Evolutionary conservation across 257 asterid species (phyloP), one percentile per base, ranked within the genome.

Genomic region (Echites panduratus): DNA sequence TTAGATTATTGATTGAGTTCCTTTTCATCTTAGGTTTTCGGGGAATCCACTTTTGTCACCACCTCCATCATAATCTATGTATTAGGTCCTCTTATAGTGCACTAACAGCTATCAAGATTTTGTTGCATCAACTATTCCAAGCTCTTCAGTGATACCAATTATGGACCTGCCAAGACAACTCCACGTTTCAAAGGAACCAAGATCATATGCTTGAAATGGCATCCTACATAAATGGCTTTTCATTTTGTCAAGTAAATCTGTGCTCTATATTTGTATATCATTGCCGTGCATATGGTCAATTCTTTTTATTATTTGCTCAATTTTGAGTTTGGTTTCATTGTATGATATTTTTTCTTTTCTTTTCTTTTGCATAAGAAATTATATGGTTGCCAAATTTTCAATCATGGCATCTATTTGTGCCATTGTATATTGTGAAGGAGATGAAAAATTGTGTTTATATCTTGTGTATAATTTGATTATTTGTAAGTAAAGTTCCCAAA

Each of bases 41-140:
- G 97, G 98, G 62, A 93, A 93, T 83, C 96, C 95, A 43, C 84
- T 80, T 38, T 65, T 90, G 86, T 72, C 81, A 27, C 84, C 86
- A 40, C 83, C 86, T 50, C 86, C 74, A 5, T 73, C 81, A 38
- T 90, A 79, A 85, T 7, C 65, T 24, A 16, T 8, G 66, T 49
- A 53, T 13, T 50, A 66, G 45, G 63, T 59, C 24, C 29, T 65
- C 53, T 68, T 73, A 40, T 19, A 43, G 64, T 47, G 69, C 58
- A 66, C 59, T 44, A 26, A 70, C 68, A 17, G 59, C 38, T 2
- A 56, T 59, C 73, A 14, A 68, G 74, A 77, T 50, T 52, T 44
- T 27, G 66, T 41, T 45, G 24, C 62, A n/a, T 49, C 74, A 26
- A 52, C 66, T 74, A 41, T 19, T 59, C 47, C 22, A 67, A 43